Evolutionary conservation across 495 filamentous ascomycete species (phyloP), one percentile per base, ranked within the genome.

Genomic region (Xylaria grammica): DNA sequence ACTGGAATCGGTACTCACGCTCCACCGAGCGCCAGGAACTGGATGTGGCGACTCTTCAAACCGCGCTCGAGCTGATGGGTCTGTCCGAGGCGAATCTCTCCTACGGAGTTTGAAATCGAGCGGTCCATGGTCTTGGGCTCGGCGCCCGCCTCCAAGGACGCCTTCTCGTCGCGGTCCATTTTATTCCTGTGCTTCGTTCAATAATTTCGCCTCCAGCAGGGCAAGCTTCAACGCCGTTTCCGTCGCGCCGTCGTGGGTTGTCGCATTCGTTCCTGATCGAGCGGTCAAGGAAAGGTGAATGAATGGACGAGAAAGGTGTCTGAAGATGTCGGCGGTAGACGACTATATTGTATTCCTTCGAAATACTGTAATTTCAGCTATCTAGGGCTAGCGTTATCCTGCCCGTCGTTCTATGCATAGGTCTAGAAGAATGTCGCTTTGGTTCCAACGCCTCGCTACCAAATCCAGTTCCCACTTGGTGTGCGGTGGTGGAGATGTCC

Each of bases 1-100:
- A 5, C 11, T 44, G 38, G 22, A 29, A 48, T 45, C 13, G 24
- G 5, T 34, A 74, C 76, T 70, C 63, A 79, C 75, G 78, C 79
- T 55, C 87, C 87, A 24, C 88, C 89, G 45, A 91, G 85, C 10
- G 89, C 89, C 69, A 91, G 85, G 76, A 91, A 90, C 72, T 91
- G 88, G 48, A 91, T 79, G 61, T 91, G 88, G 42, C 89, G 78
- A 61, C 85, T 86, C 75, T 89, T 89, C 51, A 91, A 74, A 48
- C 86, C 86, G 36, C 89, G 83, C 70, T 89, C 63, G 7, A 83
- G 75, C 61, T 83, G 79, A 58, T 77, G 81, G 6, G 82, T 81
- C 6, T 29, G 53, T 5, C n/a, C 32, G 52, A 64, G 52, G 26
- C 51, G 51, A 56, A 88, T 71, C 27, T 85, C 81, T 36, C 79